Percentiles rank a stretch among this genome's conserved stretches.
phyloP scores from a whole-genome alignment of 2,329 filamentous ascomycete species.

The Biscogniauxia marginata region DNA sequence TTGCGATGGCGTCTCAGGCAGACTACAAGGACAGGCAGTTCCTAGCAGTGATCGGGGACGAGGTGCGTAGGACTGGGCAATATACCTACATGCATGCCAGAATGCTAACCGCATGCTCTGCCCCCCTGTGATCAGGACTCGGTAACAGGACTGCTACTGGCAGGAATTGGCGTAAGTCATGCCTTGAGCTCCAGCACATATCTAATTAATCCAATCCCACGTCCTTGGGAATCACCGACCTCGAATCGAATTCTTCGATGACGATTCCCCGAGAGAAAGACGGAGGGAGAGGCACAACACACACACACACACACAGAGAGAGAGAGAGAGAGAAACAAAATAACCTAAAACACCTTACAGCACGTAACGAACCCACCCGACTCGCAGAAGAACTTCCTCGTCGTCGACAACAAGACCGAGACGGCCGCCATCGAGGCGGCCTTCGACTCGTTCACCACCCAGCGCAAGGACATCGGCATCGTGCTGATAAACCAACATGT shows the following conservation, averaged over 20 bases:
- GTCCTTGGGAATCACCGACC: not conserved
- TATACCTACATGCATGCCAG: not conserved
- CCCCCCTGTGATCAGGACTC: slow-evolving; percentile 73
- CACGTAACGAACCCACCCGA: slow-evolving; percentile 89
- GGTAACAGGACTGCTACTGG: slow-evolving; percentile 90
- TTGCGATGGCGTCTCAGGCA: slow-evolving; percentile 49
- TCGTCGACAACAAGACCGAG: slow-evolving; percentile 93
- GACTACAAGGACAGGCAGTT: slow-evolving; percentile 87
- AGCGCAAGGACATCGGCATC: slow-evolving; percentile 96
- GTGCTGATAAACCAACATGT: slow-evolving; percentile 98
- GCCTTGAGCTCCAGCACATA: not conserved
- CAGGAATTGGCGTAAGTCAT: slow-evolving; percentile 77
- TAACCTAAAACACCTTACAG: slow-evolving; percentile 48
- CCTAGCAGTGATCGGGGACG: slow-evolving; percentile 95
- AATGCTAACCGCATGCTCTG: not conserved
- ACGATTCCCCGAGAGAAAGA: too few species aligned
- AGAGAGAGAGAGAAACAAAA: too few species aligned
- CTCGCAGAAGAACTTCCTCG: slow-evolving; percentile 94
- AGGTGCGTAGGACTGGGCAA: slow-evolving; percentile 54
- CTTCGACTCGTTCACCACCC: slow-evolving; percentile 83
- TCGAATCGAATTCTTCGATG: too few species aligned
- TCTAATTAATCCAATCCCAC: not conserved
- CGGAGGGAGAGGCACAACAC: too few species aligned
- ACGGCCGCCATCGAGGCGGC: slow-evolving; percentile 82
- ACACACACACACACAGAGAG: too few species aligned